Conservation (phyloP, 495 filamentous ascomycete genomes). For the Amphirosellinia nigrospora region DNA sequence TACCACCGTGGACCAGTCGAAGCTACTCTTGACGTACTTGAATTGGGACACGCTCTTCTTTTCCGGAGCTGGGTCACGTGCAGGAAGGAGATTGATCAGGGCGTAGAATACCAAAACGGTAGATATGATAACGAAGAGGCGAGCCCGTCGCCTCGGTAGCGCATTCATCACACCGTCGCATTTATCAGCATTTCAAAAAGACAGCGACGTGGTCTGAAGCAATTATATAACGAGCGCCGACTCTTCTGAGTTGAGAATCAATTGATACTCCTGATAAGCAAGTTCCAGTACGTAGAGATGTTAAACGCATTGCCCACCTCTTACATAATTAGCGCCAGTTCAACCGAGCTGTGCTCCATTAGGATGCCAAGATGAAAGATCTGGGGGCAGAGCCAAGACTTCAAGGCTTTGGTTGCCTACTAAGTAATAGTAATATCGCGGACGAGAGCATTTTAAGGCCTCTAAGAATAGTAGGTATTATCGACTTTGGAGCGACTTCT, state of each 20-base stretch:
- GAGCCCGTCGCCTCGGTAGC: constrained; percentile 26
- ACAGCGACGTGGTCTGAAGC: not conserved
- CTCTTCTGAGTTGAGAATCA: not conserved
- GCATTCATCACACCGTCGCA: constrained; percentile 18
- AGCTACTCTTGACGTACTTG: constrained; percentile 35
- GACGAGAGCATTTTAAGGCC: no score
- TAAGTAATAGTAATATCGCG: no score
- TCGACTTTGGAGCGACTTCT: not conserved
- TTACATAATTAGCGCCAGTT: no score
- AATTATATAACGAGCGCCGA: not conserved
- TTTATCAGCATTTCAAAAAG: not conserved
- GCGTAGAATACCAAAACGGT: constrained; percentile 24
- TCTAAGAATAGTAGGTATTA: no score
- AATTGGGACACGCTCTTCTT: constrained; percentile 11
- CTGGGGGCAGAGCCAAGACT: no score
- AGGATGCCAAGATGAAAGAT: no score
- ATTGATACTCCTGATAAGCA: not conserved
- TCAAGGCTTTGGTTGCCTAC: no score
- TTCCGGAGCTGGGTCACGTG: not conserved
- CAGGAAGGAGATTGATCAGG: constrained; percentile 26
- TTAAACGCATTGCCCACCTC: no score
- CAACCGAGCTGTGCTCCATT: no score
- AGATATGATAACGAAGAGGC: constrained; percentile 24
- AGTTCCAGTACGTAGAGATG: not conserved
- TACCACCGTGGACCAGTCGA: constrained; percentile 63